Evolutionary conservation across 73 alveolate species (phyloP), one percentile per base, ranked within the genome.

Genomic region (Tetrahymena elliotti): DNA sequence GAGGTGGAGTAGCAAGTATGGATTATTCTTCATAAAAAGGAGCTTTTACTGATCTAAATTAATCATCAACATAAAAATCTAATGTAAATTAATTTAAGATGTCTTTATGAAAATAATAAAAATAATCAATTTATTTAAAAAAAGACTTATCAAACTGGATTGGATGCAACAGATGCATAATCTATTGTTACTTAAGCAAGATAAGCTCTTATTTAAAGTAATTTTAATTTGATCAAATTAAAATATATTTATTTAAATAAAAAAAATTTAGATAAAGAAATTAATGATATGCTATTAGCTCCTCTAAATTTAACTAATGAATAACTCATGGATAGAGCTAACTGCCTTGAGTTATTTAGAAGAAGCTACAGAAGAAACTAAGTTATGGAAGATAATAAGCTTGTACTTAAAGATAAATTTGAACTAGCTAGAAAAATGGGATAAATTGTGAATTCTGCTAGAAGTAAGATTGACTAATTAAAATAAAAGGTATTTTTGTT

Each of bases 281-380:
- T 94, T 15, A 41, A 38, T 33, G 83, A 96, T 15, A 88, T 96
- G 97, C 93, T 97, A 35, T 84, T 93, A 40, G 97, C 95, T 38
- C 97, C 96, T 3, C 95, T 97, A 10, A 52, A 94, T 22, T 36
- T 97, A 16, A 83, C 98, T 37, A 93, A 96, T 41, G 99, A 97
- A 54, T 97, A 98, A 35, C 95, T 97, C 18, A 92, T 95, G 92
- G 99, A 98, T 93, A 93, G 99, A 94, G 96, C 97, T 36, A 97
- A 94, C 37, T 97, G 99, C 20, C 97, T 98, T 84, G 99, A 98
- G 15, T 88, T 97, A 54, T 98, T 97, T 92, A 96, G 99, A 96
- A 98, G 96, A 96, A 93, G 97, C 83, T 98, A 98, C 93, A 88
- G 99, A 33, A 98, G 98, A 96, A 97, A 96, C 53, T 97, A 98